These are phyloP conservation scores for Hypoxylon fragiforme DNA, from an alignment of 495 filamentous ascomycete species.

Conservation along the genomic window DNA sequence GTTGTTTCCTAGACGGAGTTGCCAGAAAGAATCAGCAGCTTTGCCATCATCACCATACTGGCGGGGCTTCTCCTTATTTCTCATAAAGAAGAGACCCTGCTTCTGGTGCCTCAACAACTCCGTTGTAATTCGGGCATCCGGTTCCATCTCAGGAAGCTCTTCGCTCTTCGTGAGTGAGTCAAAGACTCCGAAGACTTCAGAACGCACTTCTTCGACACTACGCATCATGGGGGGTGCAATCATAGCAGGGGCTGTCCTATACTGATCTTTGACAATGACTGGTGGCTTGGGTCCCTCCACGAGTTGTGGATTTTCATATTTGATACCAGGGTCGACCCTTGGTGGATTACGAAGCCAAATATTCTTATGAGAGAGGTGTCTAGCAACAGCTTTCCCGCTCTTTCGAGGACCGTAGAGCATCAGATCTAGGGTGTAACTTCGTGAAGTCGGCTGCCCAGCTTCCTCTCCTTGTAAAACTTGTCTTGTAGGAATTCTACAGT, in stretches of 20 bases:
- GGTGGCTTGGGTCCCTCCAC: conserved; percentile 50
- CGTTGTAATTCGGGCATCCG: conserved; percentile 63
- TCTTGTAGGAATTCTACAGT: conserved; percentile 66
- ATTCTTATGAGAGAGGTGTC: conserved; percentile 62
- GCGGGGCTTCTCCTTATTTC: conserved; percentile 66
- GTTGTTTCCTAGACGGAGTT: conserved; percentile 52
- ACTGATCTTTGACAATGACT: conserved; percentile 27
- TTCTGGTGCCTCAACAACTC: conserved; percentile 84
- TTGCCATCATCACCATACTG: conserved; percentile 44
- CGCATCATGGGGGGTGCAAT: conserved; percentile 49
- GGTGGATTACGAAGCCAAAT: conserved; percentile 67
- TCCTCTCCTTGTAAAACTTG: conserved; percentile 58
- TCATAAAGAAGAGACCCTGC: conserved; percentile 89
- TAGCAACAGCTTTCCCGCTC: conserved; percentile 63
- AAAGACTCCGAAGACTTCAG: conserved; percentile 85
- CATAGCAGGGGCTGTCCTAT: conserved; percentile 14
- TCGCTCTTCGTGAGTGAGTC: conserved; percentile 75
- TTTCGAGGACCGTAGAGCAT: conserved; percentile 81
- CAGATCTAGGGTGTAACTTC: conserved; percentile 63
- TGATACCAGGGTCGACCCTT: conserved; percentile 64
- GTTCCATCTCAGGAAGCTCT: conserved; percentile 74
- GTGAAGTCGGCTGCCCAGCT: conserved; percentile 51
- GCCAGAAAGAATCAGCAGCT: conserved; percentile 75
- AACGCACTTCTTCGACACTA: conserved; percentile 80
- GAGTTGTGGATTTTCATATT: conserved; percentile 65